Conservation (phyloP, 148 eudicot genomes). For the Camellia sinensis region DNA sequence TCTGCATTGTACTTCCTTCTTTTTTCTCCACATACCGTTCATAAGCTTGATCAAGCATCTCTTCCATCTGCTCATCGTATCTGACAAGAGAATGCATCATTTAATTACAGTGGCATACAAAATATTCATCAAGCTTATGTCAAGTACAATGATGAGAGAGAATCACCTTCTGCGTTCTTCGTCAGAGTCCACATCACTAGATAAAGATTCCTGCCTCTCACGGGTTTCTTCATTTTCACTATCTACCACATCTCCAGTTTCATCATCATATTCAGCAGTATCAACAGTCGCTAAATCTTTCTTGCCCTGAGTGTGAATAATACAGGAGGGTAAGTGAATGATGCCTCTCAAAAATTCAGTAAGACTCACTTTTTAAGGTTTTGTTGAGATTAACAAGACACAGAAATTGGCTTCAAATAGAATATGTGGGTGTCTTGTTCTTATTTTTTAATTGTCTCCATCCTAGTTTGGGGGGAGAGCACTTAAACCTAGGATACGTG, state of each 20-base stretch:
- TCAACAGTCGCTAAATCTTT: slow-evolving; percentile 75
- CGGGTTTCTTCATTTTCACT: slow-evolving; percentile 53
- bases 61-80: slow-evolving; percentile 67
- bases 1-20: slow-evolving; percentile 80
- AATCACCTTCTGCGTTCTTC: slow-evolving; percentile 67
- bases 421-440: background rate
- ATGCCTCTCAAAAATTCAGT: background rate
- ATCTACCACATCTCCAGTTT: slow-evolving; percentile 37
- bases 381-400: background rate
- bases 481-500: background rate
- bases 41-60: slow-evolving; percentile 70
- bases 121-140: background rate
- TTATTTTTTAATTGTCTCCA: background rate
- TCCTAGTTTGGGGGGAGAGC: background rate
- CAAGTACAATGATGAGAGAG: background rate
- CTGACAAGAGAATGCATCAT: slow-evolving; percentile 29
- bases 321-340: background rate
- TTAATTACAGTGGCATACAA: background rate
- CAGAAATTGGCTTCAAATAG: background rate
- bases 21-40: slow-evolving; percentile 54
- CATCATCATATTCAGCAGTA: slow-evolving; percentile 63
- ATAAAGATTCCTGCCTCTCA: slow-evolving; percentile 30
- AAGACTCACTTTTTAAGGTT: background rate
- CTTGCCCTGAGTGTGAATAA: slow-evolving; percentile 52
- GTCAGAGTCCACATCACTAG: slow-evolving; percentile 76